Percentiles rank a stretch among this genome's conserved stretches.
Evolutionary conservation across 1,284 basidiomycete genomes (phyloP).

Genomic region (Sporisorium exsertum): DNA sequence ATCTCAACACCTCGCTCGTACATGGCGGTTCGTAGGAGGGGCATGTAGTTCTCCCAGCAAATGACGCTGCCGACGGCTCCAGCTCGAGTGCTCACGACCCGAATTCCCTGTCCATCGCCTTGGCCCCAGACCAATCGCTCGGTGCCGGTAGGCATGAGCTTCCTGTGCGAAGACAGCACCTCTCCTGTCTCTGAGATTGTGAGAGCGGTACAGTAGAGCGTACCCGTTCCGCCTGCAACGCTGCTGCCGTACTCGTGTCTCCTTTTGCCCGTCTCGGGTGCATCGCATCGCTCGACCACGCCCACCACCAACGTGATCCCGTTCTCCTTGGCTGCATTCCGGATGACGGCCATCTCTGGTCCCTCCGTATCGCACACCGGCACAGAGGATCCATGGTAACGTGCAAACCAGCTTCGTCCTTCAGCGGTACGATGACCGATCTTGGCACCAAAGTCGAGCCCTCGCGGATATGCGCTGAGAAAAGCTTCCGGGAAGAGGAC

Average conservation of each 20-base stretch:
- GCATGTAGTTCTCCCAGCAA: slow-evolving; percentile 76
- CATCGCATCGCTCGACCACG: slow-evolving; percentile 75
- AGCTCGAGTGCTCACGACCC: slow-evolving; percentile 65
- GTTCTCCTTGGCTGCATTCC: slow-evolving; percentile 39
- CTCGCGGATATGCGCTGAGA: slow-evolving; percentile 68
- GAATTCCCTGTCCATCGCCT: slow-evolving; percentile 68
- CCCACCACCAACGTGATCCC: slow-evolving; percentile 74
- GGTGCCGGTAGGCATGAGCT: slow-evolving; percentile 78
- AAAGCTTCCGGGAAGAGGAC: slow-evolving; percentile 82
- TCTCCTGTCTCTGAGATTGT: slow-evolving; percentile 76
- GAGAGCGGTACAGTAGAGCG: slow-evolving; percentile 78
- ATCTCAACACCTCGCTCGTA: slow-evolving; percentile 77
- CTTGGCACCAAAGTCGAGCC: slow-evolving; percentile 58
- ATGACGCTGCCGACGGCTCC: slow-evolving; percentile 37
- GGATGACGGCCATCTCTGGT: slow-evolving; percentile 35
- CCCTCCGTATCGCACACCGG: slow-evolving; percentile 48
- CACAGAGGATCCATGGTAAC: slow-evolving; percentile 44
- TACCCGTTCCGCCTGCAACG: slow-evolving; percentile 72
- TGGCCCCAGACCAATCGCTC: slow-evolving; percentile 80
- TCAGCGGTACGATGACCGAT: slow-evolving; percentile 48
- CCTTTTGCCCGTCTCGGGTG: slow-evolving; percentile 30
- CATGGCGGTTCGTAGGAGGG: slow-evolving; percentile 74
- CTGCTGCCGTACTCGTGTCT: slow-evolving; percentile 36
- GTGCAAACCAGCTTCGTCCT: slow-evolving; percentile 48
- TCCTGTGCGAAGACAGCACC: slow-evolving; percentile 78